Conservation (phyloP, 306 rosid genomes). For the Gleditsia sinensis region DNA sequence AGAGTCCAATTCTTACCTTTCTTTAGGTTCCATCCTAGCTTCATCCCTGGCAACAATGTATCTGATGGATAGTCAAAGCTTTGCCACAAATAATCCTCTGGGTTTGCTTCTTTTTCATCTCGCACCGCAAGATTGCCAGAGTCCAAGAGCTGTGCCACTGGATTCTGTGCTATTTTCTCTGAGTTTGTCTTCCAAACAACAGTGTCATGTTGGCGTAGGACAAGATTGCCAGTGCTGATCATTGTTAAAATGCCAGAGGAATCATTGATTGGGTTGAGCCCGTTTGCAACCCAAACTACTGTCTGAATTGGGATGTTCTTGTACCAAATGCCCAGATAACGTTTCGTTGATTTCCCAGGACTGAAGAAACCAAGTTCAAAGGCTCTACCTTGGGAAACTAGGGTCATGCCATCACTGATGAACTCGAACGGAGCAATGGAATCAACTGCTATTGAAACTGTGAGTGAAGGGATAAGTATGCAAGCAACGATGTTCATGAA, state of each 20-base stretch:
- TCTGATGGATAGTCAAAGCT: slow-evolving; percentile 58
- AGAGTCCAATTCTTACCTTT: slow-evolving; percentile 24
- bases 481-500: not conserved
- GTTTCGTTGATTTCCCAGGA: slow-evolving; percentile 38
- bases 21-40: slow-evolving; percentile 43
- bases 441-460: slow-evolving; percentile 10
- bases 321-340: slow-evolving; percentile 56
- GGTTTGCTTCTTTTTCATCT: not conserved
- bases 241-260: slow-evolving; percentile 14
- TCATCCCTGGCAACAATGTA: slow-evolving; percentile 49
- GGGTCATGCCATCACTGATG: slow-evolving; percentile 25
- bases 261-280: slow-evolving; percentile 35
- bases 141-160: slow-evolving; percentile 34
- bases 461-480: not conserved
- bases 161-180: not conserved
- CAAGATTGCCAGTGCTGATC: slow-evolving; percentile 10
- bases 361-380: slow-evolving; percentile 56
- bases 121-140: slow-evolving; percentile 32
- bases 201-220: not conserved
- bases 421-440: slow-evolving; percentile 20
- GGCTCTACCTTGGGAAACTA: slow-evolving; percentile 35
- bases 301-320: slow-evolving; percentile 25
- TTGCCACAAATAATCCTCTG: slow-evolving; percentile 34
- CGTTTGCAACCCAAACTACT: slow-evolving; percentile 57
- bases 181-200: slow-evolving; percentile 27